Percentiles rank a stretch among this genome's conserved stretches.
Evolutionary conservation across 2,329 filamentous ascomycete genomes (phyloP).

Genomic region (Neurospora crassa): DNA sequence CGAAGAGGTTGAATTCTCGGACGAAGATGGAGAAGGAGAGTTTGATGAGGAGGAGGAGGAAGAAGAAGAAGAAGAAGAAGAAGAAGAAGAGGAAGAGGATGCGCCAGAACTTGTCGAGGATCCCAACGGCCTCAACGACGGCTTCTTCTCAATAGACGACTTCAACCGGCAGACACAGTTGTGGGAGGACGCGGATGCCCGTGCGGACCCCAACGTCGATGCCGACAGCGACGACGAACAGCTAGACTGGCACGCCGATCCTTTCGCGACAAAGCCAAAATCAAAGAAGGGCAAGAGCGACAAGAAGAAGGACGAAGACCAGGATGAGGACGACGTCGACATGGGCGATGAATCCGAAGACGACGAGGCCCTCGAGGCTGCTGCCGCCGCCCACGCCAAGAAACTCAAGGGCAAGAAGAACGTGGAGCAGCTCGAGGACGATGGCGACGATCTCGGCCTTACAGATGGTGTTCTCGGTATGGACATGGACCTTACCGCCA

Average conservation of each 20-base stretch:
- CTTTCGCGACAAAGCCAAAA: conserved; percentile 36
- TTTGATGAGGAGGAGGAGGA: conserved; percentile 30
- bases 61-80: conserved; percentile 24
- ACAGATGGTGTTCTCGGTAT: conserved; percentile 47
- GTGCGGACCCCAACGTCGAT: conserved; percentile 65
- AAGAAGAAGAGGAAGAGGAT: conserved; percentile 37
- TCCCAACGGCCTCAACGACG: conserved; percentile 82
- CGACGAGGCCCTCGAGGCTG: conserved; percentile 52
- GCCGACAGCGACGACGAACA: conserved; percentile 75
- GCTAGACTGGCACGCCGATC: conserved; percentile 79
- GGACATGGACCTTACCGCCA: conserved; percentile 58
- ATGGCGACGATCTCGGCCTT: conserved; percentile 45
- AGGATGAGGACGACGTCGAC: conserved; percentile 20
- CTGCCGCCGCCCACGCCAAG: conserved; percentile 49
- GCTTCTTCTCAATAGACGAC: conserved; percentile 94
- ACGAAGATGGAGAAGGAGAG: conserved; percentile 28
- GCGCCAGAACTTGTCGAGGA: conserved; percentile 57
- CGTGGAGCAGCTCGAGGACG: conserved; percentile 63
- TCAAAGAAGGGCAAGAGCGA: conserved; percentile 20
- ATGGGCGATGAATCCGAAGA: conserved; percentile 27
- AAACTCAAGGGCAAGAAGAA: conserved; percentile 70
- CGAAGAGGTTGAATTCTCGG: conserved; percentile 27
- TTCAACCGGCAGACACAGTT: conserved; percentile 93
- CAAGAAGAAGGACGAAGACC: conserved; percentile 20
- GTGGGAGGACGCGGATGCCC: conserved; percentile 76